Percentiles rank a stretch among this genome's conserved stretches.
phyloP scores from a whole-genome alignment of 371 early-diverging fungal species.

The Nematocida sp. region DNA sequence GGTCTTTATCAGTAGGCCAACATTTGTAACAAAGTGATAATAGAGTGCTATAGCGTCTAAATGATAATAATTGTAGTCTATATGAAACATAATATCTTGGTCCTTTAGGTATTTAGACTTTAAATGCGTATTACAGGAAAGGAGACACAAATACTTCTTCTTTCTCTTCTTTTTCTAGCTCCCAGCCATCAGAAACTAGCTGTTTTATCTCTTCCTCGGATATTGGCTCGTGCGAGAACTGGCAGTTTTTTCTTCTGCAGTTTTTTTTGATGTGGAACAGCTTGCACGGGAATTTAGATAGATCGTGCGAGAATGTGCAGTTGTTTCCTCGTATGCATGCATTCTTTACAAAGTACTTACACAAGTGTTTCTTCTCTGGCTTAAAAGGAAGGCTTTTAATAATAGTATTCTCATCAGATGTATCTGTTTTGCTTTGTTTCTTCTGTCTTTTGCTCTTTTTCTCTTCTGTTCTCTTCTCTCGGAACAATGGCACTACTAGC shows the following conservation, averaged over 20 bases:
- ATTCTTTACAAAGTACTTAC: constrained; percentile 63
- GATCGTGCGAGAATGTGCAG: constrained; percentile 63
- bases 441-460: background rate
- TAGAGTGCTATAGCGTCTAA: no score
- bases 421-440: background rate
- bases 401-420: constrained; percentile 6
- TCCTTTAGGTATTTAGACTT: background rate
- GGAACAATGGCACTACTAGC: constrained; percentile 26
- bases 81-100: background rate
- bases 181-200: constrained; percentile 51
- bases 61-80: no score
- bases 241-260: constrained; percentile 61
- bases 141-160: constrained; percentile 51
- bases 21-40: no score
- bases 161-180: constrained; percentile 44
- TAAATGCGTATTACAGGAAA: constrained; percentile 17
- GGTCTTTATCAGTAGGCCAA: no score
- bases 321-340: constrained; percentile 61
- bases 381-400: constrained; percentile 18
- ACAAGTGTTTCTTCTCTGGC: constrained; percentile 59
- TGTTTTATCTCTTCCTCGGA: constrained; percentile 45
- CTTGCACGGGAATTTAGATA: constrained; percentile 62
- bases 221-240: constrained; percentile 61
- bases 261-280: constrained; percentile 57
- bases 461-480: constrained; percentile 3